Percentiles rank a stretch among this genome's conserved stretches.
Conservation (phyloP, 2,329 filamentous ascomycete species). For the Lizonia empirigonia region DNA sequence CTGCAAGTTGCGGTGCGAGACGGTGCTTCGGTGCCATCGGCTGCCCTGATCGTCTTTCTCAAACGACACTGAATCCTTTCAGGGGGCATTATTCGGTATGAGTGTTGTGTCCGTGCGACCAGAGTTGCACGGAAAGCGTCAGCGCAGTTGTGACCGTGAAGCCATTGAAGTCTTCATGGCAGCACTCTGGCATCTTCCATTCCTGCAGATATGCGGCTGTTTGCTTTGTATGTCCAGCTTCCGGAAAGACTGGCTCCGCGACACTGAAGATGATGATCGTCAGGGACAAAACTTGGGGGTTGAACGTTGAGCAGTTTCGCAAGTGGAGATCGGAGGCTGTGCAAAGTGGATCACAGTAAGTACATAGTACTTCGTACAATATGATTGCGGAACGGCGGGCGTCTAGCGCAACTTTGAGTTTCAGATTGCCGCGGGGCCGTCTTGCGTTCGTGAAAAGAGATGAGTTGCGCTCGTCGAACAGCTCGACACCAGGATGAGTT, state of each 20-base stretch:
- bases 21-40: too few species aligned
- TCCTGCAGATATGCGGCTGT: not conserved
- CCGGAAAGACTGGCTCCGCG: not conserved
- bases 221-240: not conserved
- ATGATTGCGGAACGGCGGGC: slow-evolving; percentile 11
- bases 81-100: too few species aligned
- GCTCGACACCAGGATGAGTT: not conserved
- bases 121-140: too few species aligned
- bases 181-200: too few species aligned
- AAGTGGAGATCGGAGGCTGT: slow-evolving; percentile 16
- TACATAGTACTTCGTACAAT: too few species aligned
- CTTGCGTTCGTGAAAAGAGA: slow-evolving; percentile 8
- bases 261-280: slow-evolving; percentile 7
- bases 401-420: slow-evolving; percentile 8
- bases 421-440: slow-evolving; percentile 10
- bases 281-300: slow-evolving; percentile 8
- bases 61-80: too few species aligned
- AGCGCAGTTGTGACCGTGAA: too few species aligned
- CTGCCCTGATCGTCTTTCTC: too few species aligned
- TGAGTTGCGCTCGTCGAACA: slow-evolving; percentile 3
- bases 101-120: too few species aligned
- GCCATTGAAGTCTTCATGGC: too few species aligned
- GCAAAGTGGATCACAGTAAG: slow-evolving; percentile 9
- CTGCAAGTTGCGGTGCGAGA: too few species aligned
- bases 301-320: slow-evolving; percentile 1